phyloP scores from a whole-genome alignment of 2,329 filamentous ascomycete species.

The Aspergillus thermomutatus region DNA sequence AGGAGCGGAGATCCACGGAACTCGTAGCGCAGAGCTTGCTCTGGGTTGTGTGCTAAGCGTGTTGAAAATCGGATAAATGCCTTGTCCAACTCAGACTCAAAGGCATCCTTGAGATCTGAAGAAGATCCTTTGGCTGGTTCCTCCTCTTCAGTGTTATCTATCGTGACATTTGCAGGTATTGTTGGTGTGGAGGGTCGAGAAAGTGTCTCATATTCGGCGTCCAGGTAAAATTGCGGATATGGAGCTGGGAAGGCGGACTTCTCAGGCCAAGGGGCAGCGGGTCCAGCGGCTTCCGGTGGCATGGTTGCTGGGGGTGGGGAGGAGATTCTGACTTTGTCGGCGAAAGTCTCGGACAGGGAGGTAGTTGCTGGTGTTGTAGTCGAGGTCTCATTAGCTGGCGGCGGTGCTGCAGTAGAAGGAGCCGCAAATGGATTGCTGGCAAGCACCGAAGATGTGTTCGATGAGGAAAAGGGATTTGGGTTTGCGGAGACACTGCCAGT shows the following conservation, averaged over 20 bases:
- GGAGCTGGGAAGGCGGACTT: constrained; percentile 61
- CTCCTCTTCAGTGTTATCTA: constrained; percentile 38
- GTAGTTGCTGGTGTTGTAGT: constrained; percentile 35
- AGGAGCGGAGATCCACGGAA: constrained; percentile 70
- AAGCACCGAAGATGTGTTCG: constrained; percentile 29
- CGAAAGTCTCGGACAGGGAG: constrained; percentile 62
- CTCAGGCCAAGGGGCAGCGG: constrained; percentile 72
- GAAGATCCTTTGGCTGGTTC: constrained; percentile 31
- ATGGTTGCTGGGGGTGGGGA: constrained; percentile 29
- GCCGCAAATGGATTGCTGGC: constrained; percentile 60
- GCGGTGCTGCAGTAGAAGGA: constrained; percentile 34
- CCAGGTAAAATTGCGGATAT: constrained; percentile 76
- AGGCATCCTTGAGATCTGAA: constrained; percentile 62
- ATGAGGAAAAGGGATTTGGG: constrained; percentile 55
- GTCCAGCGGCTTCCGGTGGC: constrained; percentile 35
- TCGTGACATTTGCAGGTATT: constrained; percentile 46
- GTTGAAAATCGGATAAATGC: constrained; percentile 79
- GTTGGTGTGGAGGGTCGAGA: constrained; percentile 54
- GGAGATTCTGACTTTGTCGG: constrained; percentile 62
- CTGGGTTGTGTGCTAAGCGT: constrained; percentile 73
- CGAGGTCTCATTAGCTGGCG: constrained; percentile 16
- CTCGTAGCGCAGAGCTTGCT: constrained; percentile 79
- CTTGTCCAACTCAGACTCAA: constrained; percentile 71
- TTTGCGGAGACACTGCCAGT: constrained; percentile 35
- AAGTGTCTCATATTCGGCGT: constrained; percentile 89